Conservation (phyloP, 352 stramenopile species). For the Phytophthora nicotianae region DNA sequence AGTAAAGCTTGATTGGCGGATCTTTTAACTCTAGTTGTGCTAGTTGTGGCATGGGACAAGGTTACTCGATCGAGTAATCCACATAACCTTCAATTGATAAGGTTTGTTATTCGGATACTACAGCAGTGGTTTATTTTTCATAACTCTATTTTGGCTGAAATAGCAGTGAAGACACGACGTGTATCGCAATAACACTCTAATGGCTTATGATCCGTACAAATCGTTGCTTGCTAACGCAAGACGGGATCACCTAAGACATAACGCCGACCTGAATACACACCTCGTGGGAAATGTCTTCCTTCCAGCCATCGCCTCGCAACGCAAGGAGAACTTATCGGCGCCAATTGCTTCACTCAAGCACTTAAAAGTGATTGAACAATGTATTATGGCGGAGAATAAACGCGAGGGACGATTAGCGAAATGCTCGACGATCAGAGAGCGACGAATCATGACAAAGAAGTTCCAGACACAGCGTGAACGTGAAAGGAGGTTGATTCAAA, state of each 20-base stretch:
- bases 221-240: slow-evolving; percentile 49
- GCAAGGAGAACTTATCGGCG: slow-evolving; percentile 13
- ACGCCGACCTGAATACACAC: slow-evolving; percentile 45
- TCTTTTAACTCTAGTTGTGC: too few relatives aligned
- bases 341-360: slow-evolving; percentile 52
- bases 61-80: too few relatives aligned
- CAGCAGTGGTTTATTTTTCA: slow-evolving; percentile 36
- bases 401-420: slow-evolving; percentile 61
- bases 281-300: slow-evolving; percentile 73
- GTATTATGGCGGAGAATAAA: slow-evolving; percentile 72
- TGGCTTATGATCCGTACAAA: slow-evolving; percentile 56
- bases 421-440: slow-evolving; percentile 54
- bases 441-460: slow-evolving; percentile 54
- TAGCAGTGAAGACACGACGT: slow-evolving; percentile 4
- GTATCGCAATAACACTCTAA: slow-evolving; percentile 10
- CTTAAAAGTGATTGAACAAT: slow-evolving; percentile 76
- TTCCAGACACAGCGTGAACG: slow-evolving; percentile 61
- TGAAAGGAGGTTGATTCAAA: slow-evolving; percentile 60
- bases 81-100: neutral
- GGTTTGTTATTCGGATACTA: slow-evolving; percentile 4
- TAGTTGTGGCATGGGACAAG: too few relatives aligned
- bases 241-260: slow-evolving; percentile 49
- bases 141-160: slow-evolving; percentile 22
- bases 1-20: slow-evolving; percentile 12
- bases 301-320: slow-evolving; percentile 45